Evolutionary conservation across 192 early-diverging fungal genomes (phyloP), one percentile per base, ranked within the genome.

Genomic region (Entomortierella beljakovae): DNA sequence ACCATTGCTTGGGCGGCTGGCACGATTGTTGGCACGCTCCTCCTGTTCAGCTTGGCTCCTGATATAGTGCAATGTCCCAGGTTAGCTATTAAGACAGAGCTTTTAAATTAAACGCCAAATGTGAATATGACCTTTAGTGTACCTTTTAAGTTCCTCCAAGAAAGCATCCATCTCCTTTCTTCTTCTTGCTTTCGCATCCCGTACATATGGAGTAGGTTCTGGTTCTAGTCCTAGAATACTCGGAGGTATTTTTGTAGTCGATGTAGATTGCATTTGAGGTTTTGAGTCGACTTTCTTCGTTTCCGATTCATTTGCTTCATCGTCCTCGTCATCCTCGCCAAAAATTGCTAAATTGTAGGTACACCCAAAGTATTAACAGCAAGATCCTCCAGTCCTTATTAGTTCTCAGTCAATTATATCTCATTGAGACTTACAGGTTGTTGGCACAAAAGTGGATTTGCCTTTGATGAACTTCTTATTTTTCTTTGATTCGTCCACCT

Each of bases 141-240:
- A 88, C 88, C 81, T 80, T 82, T 95, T 95, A 38, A 97, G 83
- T 61, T 96, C 95, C 66, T 95, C 92, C 33, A 96, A 72, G 55
- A 96, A 96, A 26, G 88, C 72, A 65, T 96, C 94, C 63, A 97
- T 71, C 48, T 95, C 91, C 53, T 95, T 91, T 80, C 93, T 94
- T 66, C 86, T 87, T 49, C 81, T 84, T 25, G 84, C 64, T 40
- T 88, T 89, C 22, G 81, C 64, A 26, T 84, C 81, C 7, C 73
- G 69, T 16, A 80, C 60, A 52, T 71, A 76, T 3, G 40, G 60
- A 23, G 79, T 63, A 34, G 63, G 61, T 22, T 80, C 80, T 25
- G 82, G 68, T 35, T 80, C 82, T 13, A 80, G 74, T 50, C 66
- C 62, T 15, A 73, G 64, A 71, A 76, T 81, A 28, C 72, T 63